These are phyloP conservation scores for Gentiana straminea DNA, from an alignment of 257 asterid genomes.

Conservation along the genomic window DNA sequence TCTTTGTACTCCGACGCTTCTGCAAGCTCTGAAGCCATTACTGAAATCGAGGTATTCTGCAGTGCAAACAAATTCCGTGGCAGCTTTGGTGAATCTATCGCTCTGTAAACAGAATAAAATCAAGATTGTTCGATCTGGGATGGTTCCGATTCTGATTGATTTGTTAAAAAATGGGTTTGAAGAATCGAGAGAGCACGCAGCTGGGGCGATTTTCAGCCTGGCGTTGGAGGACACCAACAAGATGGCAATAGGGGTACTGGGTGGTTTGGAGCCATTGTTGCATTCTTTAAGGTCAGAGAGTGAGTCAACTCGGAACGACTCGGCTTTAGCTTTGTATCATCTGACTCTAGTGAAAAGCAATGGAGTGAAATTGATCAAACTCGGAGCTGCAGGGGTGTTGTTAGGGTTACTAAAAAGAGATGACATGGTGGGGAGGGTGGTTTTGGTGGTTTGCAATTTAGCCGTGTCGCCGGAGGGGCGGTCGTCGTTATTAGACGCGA, in stretches of 20 bases:
- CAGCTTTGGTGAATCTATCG: constrained; percentile 82
- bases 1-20: constrained; percentile 58
- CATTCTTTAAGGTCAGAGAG: constrained; percentile 68
- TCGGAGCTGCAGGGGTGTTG: constrained; percentile 45
- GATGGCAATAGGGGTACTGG: constrained; percentile 76
- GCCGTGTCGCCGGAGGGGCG: constrained; percentile 65
- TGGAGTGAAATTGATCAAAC: constrained; percentile 38
- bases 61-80: constrained; percentile 64
- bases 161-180: constrained; percentile 56
- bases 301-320: constrained; percentile 66
- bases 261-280: constrained; percentile 71
- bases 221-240: constrained; percentile 67
- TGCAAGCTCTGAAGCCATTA: constrained; percentile 46
- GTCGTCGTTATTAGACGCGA: constrained; percentile 56
- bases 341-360: constrained; percentile 61
- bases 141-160: constrained; percentile 56
- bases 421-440: constrained; percentile 49
- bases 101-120: constrained; percentile 56
- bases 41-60: constrained; percentile 52
- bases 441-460: constrained; percentile 70
- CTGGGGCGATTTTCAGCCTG: constrained; percentile 84
- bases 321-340: constrained; percentile 81
- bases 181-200: constrained; percentile 83
- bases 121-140: constrained; percentile 70
- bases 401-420: constrained; percentile 46